Evolutionary conservation across 2,329 filamentous ascomycete species (phyloP).

Genomic region (Trichoderma afroharzianum): DNA sequence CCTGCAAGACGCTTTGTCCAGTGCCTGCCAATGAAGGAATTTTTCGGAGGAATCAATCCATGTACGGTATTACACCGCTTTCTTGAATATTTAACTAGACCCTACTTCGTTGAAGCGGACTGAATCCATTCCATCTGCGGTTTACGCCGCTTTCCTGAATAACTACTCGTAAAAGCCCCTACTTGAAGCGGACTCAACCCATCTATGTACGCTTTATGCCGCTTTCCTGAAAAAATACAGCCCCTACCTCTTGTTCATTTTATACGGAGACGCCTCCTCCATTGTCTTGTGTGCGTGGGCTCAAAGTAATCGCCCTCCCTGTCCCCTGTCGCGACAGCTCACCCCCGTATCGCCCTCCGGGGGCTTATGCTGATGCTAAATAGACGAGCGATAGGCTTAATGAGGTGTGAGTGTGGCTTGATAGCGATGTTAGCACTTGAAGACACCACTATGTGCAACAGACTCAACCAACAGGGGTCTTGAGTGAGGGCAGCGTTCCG

Average conservation of each 20-base stretch:
- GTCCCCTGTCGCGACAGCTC: background rate
- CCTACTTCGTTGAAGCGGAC: background rate
- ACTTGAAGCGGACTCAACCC: background rate
- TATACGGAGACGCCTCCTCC: background rate
- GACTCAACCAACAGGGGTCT: background rate
- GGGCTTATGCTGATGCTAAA: background rate
- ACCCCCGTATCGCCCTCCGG: background rate
- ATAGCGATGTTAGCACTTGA: background rate
- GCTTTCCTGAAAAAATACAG: background rate
- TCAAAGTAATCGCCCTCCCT: background rate
- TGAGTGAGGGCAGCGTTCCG: background rate
- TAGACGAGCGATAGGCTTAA: background rate
- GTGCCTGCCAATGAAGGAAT: background rate
- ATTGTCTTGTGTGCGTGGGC: background rate
- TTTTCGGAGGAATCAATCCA: background rate
- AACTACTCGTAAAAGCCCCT: background rate
- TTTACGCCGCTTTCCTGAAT: background rate
- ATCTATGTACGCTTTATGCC: background rate
- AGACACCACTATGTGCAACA: background rate
- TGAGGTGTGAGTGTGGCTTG: background rate
- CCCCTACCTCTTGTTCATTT: background rate
- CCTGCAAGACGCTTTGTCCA: background rate
- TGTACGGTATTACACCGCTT: background rate
- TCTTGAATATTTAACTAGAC: background rate
- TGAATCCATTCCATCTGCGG: background rate